Evolutionary conservation across 306 rosid genomes (phyloP), one percentile per base, ranked within the genome.

Genomic region (Prunus fruticosa): DNA sequence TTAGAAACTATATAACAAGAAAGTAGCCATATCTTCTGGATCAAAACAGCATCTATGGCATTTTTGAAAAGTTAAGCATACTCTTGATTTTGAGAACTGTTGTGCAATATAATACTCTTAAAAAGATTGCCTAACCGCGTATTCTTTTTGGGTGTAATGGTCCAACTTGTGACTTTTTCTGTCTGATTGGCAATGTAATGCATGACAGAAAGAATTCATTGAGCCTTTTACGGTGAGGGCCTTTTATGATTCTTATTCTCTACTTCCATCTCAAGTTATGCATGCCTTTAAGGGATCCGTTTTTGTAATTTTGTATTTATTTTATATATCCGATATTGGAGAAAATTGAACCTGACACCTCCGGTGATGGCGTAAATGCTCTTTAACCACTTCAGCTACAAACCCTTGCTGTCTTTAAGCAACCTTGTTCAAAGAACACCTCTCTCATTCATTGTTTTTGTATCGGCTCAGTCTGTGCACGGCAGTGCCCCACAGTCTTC

Each of bases 261-360:
- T 53, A 76, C 87, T 85, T 87, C 80, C 61, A 27, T 69, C 20
- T 73, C 43, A 76, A 76, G 83, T 76, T 10, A 63, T 76, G 53
- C 20, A 11, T 13, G 14, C 38, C 81, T 83, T 77, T 75, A 30
- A 46, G 76, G 30, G 18, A 7, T 7, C 43, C 2, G 0, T 38
- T 38, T 38, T 6, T 38, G 43, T 38, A 6, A 1, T 38, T 7
- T 38, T 38, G 9, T 38, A 38, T 38, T 6, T 38, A 38, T 38
- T 38, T 38, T 38, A 38, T 6, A 6, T 38, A 38, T 1, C 43
- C 2, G 2, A 38, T 34, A 1, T 34, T 34, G 43, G 9, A 2
- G 9, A 34, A 34, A 34, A 34, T 34, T 6, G 2, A 34, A 34
- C 8, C 2, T 6, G 0, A 34, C 8, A 6, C 9, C 8, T 34